Evolutionary conservation across 1,139 yeast genomes (phyloP).

Genomic region (Suhomyces taliae): DNA sequence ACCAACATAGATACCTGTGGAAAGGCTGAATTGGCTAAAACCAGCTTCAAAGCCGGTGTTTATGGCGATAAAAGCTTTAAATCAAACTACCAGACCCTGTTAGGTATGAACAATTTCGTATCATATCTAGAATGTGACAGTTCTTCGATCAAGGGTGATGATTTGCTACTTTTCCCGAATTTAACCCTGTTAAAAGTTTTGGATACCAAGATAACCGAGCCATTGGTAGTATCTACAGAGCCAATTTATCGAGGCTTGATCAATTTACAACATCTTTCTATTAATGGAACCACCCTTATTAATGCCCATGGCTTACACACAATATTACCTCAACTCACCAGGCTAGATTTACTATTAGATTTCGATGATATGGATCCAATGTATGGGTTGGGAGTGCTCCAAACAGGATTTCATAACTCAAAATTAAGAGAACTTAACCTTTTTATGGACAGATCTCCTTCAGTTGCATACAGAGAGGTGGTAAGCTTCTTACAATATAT

Average conservation of each 20-base stretch:
- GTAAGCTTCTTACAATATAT: constrained; percentile 16
- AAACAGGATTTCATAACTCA: neutral
- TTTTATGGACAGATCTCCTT: constrained; percentile 18
- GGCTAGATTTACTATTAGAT: constrained; percentile 30
- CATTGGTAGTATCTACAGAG: neutral
- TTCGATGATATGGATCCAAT: constrained; percentile 20
- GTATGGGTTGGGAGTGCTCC: constrained; percentile 2
- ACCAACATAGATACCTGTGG: constrained; percentile 21
- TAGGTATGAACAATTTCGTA: constrained; percentile 23
- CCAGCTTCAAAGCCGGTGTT: constrained; percentile 18
- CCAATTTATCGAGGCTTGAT: neutral
- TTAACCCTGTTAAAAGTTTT: constrained; percentile 23
- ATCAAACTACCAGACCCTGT: constrained; percentile 20
- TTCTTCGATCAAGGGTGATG: constrained; percentile 17
- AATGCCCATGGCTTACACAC: constrained; percentile 1
- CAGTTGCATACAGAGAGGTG: constrained; percentile 17
- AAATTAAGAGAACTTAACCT: constrained; percentile 19
- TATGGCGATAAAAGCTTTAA: constrained; percentile 17
- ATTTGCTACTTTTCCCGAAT: constrained; percentile 17
- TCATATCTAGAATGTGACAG: constrained; percentile 30
- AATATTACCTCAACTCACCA: constrained; percentile 10
- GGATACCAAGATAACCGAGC: constrained; percentile 5
- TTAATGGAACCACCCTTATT: constrained; percentile 21
- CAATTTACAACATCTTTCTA: constrained; percentile 17
- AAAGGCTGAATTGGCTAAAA: constrained; percentile 22